Evolutionary conservation across 208 protist species (phyloP).

Genomic region (Balamuthia mandrillaris): DNA sequence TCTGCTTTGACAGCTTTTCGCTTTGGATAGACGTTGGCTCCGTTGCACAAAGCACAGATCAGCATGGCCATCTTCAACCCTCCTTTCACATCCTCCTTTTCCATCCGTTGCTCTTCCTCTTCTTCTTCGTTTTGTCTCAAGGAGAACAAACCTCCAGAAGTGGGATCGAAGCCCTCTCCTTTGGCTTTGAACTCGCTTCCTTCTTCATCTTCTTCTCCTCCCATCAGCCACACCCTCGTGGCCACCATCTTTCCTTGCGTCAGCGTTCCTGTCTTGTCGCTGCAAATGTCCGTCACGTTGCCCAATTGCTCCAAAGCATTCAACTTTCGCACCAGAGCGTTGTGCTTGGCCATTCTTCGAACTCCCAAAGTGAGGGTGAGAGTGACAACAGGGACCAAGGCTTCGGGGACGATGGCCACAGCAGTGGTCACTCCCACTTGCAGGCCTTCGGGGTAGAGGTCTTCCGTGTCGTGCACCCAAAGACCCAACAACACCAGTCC

Average conservation of each 20-base stretch:
- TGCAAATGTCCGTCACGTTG: conserved; percentile 95
- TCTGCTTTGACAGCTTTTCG: no score
- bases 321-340: conserved; percentile 23
- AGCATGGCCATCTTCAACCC: no score
- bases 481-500: not conserved
- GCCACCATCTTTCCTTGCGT: conserved; percentile 98
- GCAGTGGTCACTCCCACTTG: conserved; percentile 90
- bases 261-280: conserved; percentile 98
- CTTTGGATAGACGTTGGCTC: no score
- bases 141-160: no score
- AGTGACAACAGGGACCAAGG: conserved; percentile 76
- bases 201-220: no score
- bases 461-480: not conserved
- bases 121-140: no score
- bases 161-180: no score
- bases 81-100: no score
- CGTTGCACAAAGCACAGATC: no score
- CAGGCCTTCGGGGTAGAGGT: not conserved
- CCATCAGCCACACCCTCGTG: conserved; percentile 46
- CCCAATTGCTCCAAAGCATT: conserved; percentile 74
- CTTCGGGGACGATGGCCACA: conserved; percentile 97
- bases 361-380: conserved; percentile 37
- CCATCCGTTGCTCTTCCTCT: no score
- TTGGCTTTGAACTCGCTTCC: no score
- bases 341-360: conserved; percentile 82